Evolutionary conservation across 208 protist genomes (phyloP), one percentile per base, ranked within the genome.

Genomic region (Trypanosoma grayi): DNA sequence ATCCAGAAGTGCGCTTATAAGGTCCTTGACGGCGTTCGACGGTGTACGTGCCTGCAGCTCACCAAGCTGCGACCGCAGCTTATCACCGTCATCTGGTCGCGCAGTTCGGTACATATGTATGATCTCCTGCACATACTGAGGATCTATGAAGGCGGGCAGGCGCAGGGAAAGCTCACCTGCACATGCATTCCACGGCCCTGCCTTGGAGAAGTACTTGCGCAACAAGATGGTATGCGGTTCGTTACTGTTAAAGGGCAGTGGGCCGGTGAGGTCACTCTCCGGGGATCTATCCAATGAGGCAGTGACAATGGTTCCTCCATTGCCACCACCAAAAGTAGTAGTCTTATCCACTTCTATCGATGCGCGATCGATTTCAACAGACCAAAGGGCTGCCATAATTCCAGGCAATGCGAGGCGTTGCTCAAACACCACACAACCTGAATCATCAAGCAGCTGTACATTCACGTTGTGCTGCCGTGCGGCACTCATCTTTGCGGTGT

Each of bases 371-470:
- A 93, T 47, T 27, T 69, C 73, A 22, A 93, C 31, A 2, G 79
- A 79, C 87, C 87, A 93, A 22, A 73, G 44, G 1, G 66, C 16
- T 31, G 65, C 28, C 10, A 51, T 62, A 64, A 87, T 73, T 4
- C 83, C 56, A 6, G 87, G 87, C 6, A 93, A 44, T 3, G 74
- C 64, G 4, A 93, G 60, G 59, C 83, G 77, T 64, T 93, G 87
- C 60, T 89, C 81, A 58, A 90, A 93, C 13, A 79, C 79, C 2
- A 84, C 60, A 11, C 70, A 51, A 22, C 83, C 83, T 25, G 58
- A 51, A 39, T 41, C 20, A 62, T 90, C 75, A 4, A 93, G 24
- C n/a, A 93, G 64, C 36, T 66, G 79, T 39, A 90, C 60, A 58
- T 83, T 75, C 2, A 89, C 60, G 18, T 55, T 72, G 73, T 93